Evolutionary conservation across 768 basidiomycete species (phyloP).

Genomic region (Suillus discolor): DNA sequence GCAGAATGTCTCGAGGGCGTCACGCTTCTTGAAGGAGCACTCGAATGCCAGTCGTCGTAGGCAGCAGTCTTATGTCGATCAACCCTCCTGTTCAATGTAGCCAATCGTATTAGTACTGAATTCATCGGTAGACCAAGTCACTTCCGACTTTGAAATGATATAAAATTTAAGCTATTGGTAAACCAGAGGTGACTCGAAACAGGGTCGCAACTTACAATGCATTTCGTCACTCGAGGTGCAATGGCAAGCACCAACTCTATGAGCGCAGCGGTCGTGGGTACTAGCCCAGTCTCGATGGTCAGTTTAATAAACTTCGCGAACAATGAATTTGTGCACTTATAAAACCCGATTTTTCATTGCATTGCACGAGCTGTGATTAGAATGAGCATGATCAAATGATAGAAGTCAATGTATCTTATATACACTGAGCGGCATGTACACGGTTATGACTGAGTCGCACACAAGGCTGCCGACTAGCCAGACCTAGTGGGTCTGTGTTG

Average conservation of each 20-base stretch:
- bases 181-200: background rate
- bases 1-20: background rate
- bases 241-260: slow-evolving; percentile 20
- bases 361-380: slow-evolving; percentile 17
- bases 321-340: slow-evolving; percentile 1
- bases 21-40: background rate
- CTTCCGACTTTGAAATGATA: slow-evolving; percentile 10
- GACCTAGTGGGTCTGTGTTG: slow-evolving; percentile 11
- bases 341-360: slow-evolving; percentile 11
- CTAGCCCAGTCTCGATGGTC: slow-evolving; percentile 26
- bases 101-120: background rate
- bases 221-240: background rate
- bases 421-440: slow-evolving; percentile 20
- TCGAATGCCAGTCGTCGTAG: background rate
- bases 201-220: slow-evolving; percentile 20
- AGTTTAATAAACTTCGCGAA: slow-evolving; percentile 20
- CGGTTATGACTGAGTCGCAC: slow-evolving; percentile 23
- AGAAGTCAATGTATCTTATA: background rate
- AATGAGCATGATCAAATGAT: background rate
- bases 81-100: slow-evolving; percentile 8
- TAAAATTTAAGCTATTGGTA: slow-evolving; percentile 1
- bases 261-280: slow-evolving; percentile 22
- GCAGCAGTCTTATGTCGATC: slow-evolving; percentile 1
- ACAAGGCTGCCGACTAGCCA: slow-evolving; percentile 24
- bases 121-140: background rate